Conservation (phyloP, 2,329 filamentous ascomycete species). For the Trichoderma sp. region DNA sequence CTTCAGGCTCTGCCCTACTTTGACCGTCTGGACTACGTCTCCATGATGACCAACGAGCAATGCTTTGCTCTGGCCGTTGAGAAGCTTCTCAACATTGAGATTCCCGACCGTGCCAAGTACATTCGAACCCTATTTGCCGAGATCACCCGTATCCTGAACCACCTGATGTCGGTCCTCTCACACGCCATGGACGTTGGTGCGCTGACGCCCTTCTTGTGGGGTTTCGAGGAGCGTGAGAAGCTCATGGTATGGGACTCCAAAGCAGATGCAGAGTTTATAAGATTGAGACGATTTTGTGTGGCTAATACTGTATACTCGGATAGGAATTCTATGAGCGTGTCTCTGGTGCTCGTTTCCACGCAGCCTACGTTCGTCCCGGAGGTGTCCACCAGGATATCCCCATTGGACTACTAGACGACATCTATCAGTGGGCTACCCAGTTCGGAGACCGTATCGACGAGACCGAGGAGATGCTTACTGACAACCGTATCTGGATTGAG, state of each 20-base stretch:
- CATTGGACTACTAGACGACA: slow-evolving; percentile 90
- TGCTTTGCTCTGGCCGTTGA: slow-evolving; percentile 94
- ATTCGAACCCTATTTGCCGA: slow-evolving; percentile 95
- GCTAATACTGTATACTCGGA: neutral
- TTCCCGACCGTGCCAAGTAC: slow-evolving; percentile 93
- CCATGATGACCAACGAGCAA: slow-evolving; percentile 99
- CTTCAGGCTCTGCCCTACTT: slow-evolving; percentile 98
- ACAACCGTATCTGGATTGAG: slow-evolving; percentile 99
- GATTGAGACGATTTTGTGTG: neutral
- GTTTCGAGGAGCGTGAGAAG: slow-evolving; percentile 99
- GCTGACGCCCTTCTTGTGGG: slow-evolving; percentile 97
- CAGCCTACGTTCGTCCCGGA: slow-evolving; percentile 93
- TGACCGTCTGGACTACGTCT: slow-evolving; percentile 97
- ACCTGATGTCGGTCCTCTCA: slow-evolving; percentile 94
- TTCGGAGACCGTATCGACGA: slow-evolving; percentile 98
- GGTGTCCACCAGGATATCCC: slow-evolving; percentile 96
- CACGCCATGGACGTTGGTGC: slow-evolving; percentile 99
- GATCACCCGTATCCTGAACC: slow-evolving; percentile 90
- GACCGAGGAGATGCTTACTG: slow-evolving; percentile 96
- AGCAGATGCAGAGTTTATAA: neutral
- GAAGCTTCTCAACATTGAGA: slow-evolving; percentile 95
- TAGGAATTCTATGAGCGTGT: slow-evolving; percentile 99
- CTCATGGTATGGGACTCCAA: slow-evolving; percentile 71
- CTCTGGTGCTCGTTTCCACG: slow-evolving; percentile 93
- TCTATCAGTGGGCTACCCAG: slow-evolving; percentile 99